These are phyloP conservation scores for Cystobasidium pallidum DNA, from an alignment of 1,284 basidiomycete genomes.

Conservation along the genomic window DNA sequence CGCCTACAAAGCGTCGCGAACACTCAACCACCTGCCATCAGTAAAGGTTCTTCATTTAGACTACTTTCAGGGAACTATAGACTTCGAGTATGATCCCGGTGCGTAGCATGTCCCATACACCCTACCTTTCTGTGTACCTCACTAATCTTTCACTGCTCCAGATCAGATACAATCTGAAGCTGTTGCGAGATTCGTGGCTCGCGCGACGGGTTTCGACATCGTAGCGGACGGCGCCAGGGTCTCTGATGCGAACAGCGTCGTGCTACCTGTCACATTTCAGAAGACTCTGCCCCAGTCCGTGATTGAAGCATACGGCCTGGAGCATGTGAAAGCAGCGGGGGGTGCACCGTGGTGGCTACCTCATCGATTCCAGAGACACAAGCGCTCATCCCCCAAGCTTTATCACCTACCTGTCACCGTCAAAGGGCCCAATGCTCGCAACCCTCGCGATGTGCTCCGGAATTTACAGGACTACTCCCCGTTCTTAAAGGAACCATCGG, in stretches of 20 bases:
- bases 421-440: background rate
- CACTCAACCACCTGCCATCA: too few species aligned
- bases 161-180: too few species aligned
- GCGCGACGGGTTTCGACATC: background rate
- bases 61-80: too few species aligned
- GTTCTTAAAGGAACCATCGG: too few species aligned
- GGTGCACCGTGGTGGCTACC: background rate
- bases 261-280: background rate
- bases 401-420: background rate
- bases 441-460: too few species aligned
- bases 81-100: too few species aligned
- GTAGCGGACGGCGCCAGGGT: background rate
- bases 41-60: too few species aligned
- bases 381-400: background rate
- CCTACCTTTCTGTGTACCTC: too few species aligned
- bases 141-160: too few species aligned
- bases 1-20: too few species aligned
- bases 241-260: background rate
- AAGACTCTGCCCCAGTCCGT: background rate
- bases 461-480: too few species aligned
- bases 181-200: background rate
- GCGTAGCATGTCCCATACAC: too few species aligned
- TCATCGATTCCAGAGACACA: background rate
- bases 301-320: background rate
- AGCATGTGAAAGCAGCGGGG: background rate